Base-by-base conservation (phyloP, 2,329 filamentous ascomycete species). In the Blastomyces parvus region DNA sequence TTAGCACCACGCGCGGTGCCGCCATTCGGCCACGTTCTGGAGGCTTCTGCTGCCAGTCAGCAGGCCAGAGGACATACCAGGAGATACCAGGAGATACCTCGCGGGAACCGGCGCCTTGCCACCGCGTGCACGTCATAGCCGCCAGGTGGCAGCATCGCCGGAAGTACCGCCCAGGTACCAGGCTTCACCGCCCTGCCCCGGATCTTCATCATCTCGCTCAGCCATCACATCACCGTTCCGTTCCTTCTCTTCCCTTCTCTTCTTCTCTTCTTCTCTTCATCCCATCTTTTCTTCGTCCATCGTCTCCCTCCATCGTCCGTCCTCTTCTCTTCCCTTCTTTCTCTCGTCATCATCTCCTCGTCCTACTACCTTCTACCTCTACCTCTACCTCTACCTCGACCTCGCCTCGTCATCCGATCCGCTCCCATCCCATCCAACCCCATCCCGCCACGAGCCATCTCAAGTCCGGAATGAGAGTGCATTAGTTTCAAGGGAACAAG, bases 401-500 rank as follows among this genome's bases (percentile, higher is more conserved):
- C 14, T 65, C 66, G 64, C 59, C 61, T 38, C 52, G 38, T 66
- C 66, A 66, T n/a, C n/a, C n/a, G n/a, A n/a, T n/a, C n/a, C n/a
- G n/a, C n/a, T 68, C 67, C 64, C 69, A 66, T 25, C 14, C 66
- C 62, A 33, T 66, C 62, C 44, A 65, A 64, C 63, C 63, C 65
- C 67, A 67, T 64, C 63, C 66, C 66, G 60, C 65, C 65, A 63
- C 56, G 22, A 50, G 5, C 22, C 46, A 14, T 13, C 40, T 50
- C 36, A 7, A 25, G 22, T 27, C 36, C 56, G 56, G 56, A 22
- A 58, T 58, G 36, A 17, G 36, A 58, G 38, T 42, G 56, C 38
- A 58, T 38, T 58, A 42, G 38, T 17, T 25, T 33, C 30, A 33
- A 33, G 30, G n/a, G n/a, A n/a, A n/a, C 55, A 42, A 22, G n/a